Base-by-base conservation (phyloP, 768 basidiomycete genomes). In the Megacollybia marginata region DNA sequence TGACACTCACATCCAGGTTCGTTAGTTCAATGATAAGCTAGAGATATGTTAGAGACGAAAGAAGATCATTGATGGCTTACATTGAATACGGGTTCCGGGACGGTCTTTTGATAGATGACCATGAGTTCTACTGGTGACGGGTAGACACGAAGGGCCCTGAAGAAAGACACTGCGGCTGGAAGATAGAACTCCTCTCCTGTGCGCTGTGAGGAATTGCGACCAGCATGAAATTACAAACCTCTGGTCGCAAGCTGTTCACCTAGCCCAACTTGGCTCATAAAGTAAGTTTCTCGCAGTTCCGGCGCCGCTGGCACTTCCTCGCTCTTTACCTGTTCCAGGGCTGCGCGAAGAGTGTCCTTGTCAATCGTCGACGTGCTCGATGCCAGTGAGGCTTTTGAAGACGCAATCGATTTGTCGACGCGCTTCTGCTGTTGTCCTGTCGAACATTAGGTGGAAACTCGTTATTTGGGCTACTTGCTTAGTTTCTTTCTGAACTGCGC, bases 61-160 rank as follows among this genome's bases (percentile, higher is more conserved):
- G 34, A 19, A 11, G 19, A 13, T 20, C 13, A 31, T 12, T 32
- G 20, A 19, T 11, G 9, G 65, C 69, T 32, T 49, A 85, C 85
- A 71, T 90, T 87, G 71, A 92, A 91, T 45, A 92, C 72, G 34
- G 82, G 75, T 23, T 79, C 76, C 2, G 91, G 88, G 31, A 95
- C 82, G 33, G 92, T 93, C 68, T 88, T 87, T 69, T 97, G 84
- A 61, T 96, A 95, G 54, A 98, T 94, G 65, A 87, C 81, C 59
- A 99, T 86, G 57, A 98, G 80, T 66, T 98, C 96, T 32, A 92
- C 82, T 1, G 94, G 92, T 31, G 88, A 82, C 46, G 96, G 96
- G 70, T 99, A 99, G 33, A 96, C 92, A 48, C 87, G 77, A 51
- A 98, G 82, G 1, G 92, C 94, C 46, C 92, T 80, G 78, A 84